A percentile compares a stretch with the other conserved stretches of the same genome.
Evolutionary conservation across 768 basidiomycete species (phyloP).

Genomic region (Arthromyces matolae): DNA sequence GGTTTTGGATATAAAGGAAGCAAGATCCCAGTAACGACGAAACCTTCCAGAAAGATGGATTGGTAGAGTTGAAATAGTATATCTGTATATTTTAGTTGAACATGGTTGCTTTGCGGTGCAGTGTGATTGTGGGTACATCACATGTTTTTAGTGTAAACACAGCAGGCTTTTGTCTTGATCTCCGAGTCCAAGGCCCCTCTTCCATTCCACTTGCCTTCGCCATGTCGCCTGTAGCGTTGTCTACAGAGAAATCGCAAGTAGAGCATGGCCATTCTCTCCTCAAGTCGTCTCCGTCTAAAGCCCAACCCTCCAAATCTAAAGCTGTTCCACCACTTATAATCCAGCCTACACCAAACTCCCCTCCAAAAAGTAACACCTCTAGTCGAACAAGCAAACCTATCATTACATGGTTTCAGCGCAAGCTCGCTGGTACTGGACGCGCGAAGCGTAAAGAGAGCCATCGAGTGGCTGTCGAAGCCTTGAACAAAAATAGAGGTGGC

Average conservation of each 20-base stretch:
- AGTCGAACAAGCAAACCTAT: constrained; percentile 79
- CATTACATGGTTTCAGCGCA: constrained; percentile 87
- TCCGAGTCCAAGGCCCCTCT: no score
- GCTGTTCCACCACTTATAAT: constrained; percentile 4
- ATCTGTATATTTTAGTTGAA: no score
- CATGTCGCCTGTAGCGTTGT: constrained; percentile 9
- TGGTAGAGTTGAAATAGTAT: constrained; percentile 48
- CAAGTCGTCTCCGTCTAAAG: constrained; percentile 21
- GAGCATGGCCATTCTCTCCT: constrained; percentile 16
- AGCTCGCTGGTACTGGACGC: constrained; percentile 68
- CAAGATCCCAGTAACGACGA: constrained; percentile 57
- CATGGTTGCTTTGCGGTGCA: no score
- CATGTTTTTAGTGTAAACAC: not conserved
- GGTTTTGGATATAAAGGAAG: constrained; percentile 87
- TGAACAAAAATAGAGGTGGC: constrained; percentile 30
- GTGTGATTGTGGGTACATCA: not conserved
- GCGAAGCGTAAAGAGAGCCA: constrained; percentile 45
- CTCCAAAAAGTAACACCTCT: constrained; percentile 60
- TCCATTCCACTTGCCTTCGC: not conserved
- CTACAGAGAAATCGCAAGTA: constrained; percentile 4
- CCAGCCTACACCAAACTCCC: constrained; percentile 29
- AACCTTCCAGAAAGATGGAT: constrained; percentile 55
- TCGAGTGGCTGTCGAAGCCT: constrained; percentile 27
- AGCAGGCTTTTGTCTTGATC: no score
- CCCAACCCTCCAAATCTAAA: constrained; percentile 16